Base-by-base conservation (phyloP, 164 flowering plant genomes). In the Vitis labrusca region DNA sequence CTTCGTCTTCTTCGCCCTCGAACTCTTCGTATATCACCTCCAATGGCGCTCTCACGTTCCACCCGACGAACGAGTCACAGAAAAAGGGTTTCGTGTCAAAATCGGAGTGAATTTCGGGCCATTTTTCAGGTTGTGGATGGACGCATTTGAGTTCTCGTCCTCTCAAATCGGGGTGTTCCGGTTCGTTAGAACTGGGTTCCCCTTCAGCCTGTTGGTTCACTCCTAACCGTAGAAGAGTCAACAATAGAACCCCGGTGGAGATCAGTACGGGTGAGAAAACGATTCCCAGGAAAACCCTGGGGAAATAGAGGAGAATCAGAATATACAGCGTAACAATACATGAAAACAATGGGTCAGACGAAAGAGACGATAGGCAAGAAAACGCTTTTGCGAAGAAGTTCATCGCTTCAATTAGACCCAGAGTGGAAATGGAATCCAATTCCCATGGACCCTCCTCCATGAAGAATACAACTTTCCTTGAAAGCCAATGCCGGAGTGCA, bases 21-120 rank as follows among this genome's bases (percentile, higher is more conserved):
- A 82, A 73, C 11, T 67, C 93, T 75, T 93, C 98, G 83, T 91
- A 79, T 70, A 93, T 93, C 9, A 91, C 88, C 65, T 89, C 94
- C 64, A 93, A 75, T 47, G 98, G 98, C 23, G 93, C 95, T 11
- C 84, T 77, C 66, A 89, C 84, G 69, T 90, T 74, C 95, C 96
- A 90, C 51, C 83, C 86, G 0, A 84, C 76, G 66, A 88, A 88
- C 2, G 75, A 68, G 6, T 74, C 81, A 50, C 71, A 68, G 14
- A 75, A 81, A 56, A 14, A 44, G 2, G 73, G 68, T 11, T 65
- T 69, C 16, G 65, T 68, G 10, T 49, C 59, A 59, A 70, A 67
- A 66, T 68, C 68, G 11, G 50, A 15, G 29, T 64, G 37, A 6
- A 37, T 37, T 37, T 37, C 44, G 6, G 44, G 44, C 44, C 44